These are phyloP conservation scores for Phytophthora nicotianae DNA, from an alignment of 352 stramenopile genomes.

Conservation along the genomic window DNA sequence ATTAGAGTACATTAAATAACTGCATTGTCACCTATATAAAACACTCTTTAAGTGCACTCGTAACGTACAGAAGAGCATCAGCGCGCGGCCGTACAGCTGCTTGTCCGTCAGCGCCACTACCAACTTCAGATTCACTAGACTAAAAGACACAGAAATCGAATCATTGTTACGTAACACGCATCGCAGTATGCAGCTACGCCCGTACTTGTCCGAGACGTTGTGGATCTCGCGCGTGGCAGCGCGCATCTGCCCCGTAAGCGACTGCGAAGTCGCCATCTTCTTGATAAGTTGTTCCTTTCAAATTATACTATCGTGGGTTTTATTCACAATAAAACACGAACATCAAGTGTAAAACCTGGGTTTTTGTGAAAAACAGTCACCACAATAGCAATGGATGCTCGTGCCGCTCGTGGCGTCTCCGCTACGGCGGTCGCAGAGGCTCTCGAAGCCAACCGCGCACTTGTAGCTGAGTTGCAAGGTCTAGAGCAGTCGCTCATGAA, in stretches of 20 bases:
- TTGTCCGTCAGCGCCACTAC: conserved; percentile 69
- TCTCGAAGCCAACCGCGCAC: conserved; percentile 50
- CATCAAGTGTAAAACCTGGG: no score
- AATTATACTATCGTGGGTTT: no score
- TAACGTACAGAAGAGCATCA: conserved; percentile 75
- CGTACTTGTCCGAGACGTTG: conserved; percentile 61
- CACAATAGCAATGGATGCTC: conserved; percentile 17
- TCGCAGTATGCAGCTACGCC: neutral
- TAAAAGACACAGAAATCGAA: conserved; percentile 16
- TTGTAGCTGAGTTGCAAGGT: conserved; percentile 45
- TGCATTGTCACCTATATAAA: neutral
- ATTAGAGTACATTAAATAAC: conserved; percentile 13
- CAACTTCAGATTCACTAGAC: conserved; percentile 74
- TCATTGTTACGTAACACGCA: neutral
- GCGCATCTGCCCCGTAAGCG: conserved; percentile 60
- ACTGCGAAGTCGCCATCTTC: conserved; percentile 9
- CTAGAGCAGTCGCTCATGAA: conserved; percentile 35
- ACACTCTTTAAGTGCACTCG: neutral
- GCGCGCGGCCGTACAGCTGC: conserved; percentile 61
- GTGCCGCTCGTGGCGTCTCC: conserved; percentile 11
- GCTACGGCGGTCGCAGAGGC: conserved; percentile 24
- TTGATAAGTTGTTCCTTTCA: neutral
- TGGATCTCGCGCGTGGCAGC: conserved; percentile 54
- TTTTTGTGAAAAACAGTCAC: no score
- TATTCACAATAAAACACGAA: no score